A percentile compares a stretch with the other conserved stretches of the same genome.
These are phyloP conservation scores for Neonectria ditissima DNA, from an alignment of 2,329 filamentous ascomycete species.

Conservation along the genomic window DNA sequence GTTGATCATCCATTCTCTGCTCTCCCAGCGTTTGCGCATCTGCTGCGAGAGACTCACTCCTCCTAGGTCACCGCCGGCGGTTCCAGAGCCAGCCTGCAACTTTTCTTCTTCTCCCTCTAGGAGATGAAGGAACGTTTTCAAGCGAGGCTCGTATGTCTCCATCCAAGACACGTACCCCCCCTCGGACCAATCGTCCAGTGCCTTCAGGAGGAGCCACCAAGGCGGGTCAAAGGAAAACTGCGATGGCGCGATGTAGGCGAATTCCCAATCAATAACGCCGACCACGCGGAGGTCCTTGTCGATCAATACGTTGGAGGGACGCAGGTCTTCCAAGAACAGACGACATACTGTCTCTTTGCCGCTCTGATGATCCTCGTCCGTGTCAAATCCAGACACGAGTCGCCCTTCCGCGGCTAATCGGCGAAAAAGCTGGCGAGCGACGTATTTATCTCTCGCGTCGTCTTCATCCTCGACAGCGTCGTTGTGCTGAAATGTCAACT, in stretches of 20 bases:
- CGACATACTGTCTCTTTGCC: constrained; percentile 18
- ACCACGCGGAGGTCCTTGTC: constrained; percentile 43
- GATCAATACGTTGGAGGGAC: constrained; percentile 48
- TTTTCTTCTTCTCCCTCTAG: constrained; percentile 10
- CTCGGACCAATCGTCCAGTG: constrained; percentile 47
- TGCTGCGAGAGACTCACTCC: constrained; percentile 32
- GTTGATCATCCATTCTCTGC: constrained; percentile 47
- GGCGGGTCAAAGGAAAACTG: constrained; percentile 52
- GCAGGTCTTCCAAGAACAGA: constrained; percentile 43
- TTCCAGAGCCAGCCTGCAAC: background rate
- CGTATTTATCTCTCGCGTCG: constrained; percentile 48
- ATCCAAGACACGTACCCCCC: constrained; percentile 48
- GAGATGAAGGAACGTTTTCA: constrained; percentile 2
- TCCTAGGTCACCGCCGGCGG: background rate
- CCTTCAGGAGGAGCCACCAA: constrained; percentile 54
- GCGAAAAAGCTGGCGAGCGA: constrained; percentile 50
- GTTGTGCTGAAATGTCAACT: constrained; percentile 54
- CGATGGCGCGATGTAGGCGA: constrained; percentile 49
- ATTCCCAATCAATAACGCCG: constrained; percentile 57
- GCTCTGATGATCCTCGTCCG: constrained; percentile 4
- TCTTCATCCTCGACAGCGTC: constrained; percentile 48
- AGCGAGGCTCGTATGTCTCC: constrained; percentile 46
- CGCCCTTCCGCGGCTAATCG: constrained; percentile 37
- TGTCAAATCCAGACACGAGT: constrained; percentile 39
- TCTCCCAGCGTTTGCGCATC: constrained; percentile 54